These are phyloP conservation scores for Ramularia collo-cygni DNA, from an alignment of 2,329 filamentous ascomycete species.

Conservation along the genomic window DNA sequence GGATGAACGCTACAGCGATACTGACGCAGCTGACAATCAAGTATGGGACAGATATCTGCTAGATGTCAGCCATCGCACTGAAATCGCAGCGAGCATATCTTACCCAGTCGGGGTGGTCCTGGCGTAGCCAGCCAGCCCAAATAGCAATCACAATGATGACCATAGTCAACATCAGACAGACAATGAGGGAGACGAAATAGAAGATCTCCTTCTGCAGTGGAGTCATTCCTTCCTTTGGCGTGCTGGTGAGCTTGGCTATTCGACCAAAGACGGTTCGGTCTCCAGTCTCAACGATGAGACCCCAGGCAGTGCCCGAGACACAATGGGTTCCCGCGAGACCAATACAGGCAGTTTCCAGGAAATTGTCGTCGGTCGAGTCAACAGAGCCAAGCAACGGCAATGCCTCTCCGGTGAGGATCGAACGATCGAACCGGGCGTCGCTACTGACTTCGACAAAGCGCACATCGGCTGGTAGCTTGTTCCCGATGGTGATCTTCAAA, in stretches of 20 bases:
- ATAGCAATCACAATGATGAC: conserved; percentile 49
- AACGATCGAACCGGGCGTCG: conserved; percentile 65
- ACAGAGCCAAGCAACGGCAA: conserved; percentile 57
- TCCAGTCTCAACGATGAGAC: conserved; percentile 64
- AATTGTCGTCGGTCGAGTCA: conserved; percentile 64
- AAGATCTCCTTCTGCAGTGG: conserved; percentile 66
- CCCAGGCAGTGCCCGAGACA: conserved; percentile 59
- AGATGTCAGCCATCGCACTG: no score
- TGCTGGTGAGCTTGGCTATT: conserved; percentile 62
- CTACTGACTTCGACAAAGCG: conserved; percentile 62
- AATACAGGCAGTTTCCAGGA: conserved; percentile 69
- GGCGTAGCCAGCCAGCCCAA: conserved; percentile 64
- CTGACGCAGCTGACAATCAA: conserved; percentile 66
- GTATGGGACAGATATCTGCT: conserved; percentile 57
- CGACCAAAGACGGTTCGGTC: conserved; percentile 69
- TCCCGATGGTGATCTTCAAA: conserved; percentile 60
- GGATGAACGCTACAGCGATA: conserved; percentile 68
- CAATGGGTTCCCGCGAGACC: conserved; percentile 76
- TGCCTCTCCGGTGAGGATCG: conserved; percentile 62
- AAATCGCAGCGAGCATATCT: no score
- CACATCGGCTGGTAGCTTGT: conserved; percentile 68
- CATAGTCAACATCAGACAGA: conserved; percentile 59
- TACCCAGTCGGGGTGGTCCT: conserved; percentile 55
- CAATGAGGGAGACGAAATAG: conserved; percentile 65
- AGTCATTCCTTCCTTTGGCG: conserved; percentile 61